Conservation (phyloP, 495 filamentous ascomycete genomes). For the Penicillium pulvis region DNA sequence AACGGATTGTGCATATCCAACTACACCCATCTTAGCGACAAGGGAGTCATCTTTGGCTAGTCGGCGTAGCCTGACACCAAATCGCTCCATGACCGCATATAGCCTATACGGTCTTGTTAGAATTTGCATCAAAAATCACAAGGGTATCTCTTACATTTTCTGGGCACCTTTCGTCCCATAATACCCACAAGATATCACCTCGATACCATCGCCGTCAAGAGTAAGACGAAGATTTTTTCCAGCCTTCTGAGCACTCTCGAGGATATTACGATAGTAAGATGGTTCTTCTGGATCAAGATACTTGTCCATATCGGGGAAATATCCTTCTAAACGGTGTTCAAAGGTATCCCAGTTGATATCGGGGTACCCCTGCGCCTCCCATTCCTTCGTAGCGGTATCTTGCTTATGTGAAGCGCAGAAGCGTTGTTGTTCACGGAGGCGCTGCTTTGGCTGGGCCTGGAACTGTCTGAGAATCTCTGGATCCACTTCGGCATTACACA, state of each 20-base stretch:
- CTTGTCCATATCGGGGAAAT: conserved; percentile 55
- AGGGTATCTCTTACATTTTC: conserved; percentile 51
- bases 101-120: conserved; percentile 37
- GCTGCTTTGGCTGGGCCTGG: conserved; percentile 51
- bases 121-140: conserved; percentile 5
- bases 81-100: conserved; percentile 64
- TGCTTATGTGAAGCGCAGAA: conserved; percentile 77
- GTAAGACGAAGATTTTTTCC: conserved; percentile 63
- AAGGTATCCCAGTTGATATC: conserved; percentile 74
- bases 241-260: conserved; percentile 58
- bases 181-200: conserved; percentile 69
- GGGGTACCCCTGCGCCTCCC: conserved; percentile 70
- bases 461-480: conserved; percentile 49
- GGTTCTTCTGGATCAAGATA: conserved; percentile 57
- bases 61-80: conserved; percentile 63
- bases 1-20: conserved; percentile 79
- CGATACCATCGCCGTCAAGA: conserved; percentile 36
- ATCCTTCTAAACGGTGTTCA: conserved; percentile 59
- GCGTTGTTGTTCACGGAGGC: conserved; percentile 57
- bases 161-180: conserved; percentile 80
- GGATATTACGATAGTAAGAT: conserved; percentile 64
- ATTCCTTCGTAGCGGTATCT: conserved; percentile 58
- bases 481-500: conserved; percentile 66
- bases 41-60: conserved; percentile 66
- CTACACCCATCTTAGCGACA: conserved; percentile 68